Evolutionary conservation across 768 basidiomycete species (phyloP).

Genomic region (Sporobolomyces phaffii): DNA sequence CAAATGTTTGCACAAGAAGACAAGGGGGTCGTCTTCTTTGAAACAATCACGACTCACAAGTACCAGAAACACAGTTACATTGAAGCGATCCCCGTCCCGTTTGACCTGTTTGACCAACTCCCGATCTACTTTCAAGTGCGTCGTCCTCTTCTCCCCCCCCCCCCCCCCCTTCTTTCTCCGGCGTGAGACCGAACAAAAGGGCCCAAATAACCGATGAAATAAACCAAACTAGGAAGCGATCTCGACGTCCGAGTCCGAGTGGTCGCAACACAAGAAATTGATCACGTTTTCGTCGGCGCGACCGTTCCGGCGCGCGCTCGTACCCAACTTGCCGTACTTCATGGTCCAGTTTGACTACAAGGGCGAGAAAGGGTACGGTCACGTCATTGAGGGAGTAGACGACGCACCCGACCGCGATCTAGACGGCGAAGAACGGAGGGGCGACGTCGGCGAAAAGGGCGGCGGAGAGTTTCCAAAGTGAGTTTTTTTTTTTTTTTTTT

Average conservation of each 20-base stretch:
- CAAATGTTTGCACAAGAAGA: constrained; percentile 87
- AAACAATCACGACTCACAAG: constrained; percentile 80
- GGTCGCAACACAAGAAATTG: constrained; percentile 96
- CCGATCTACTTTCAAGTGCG: constrained; percentile 87
- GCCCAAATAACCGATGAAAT: too few relatives aligned
- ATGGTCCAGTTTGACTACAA: constrained; percentile 99
- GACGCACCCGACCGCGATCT: constrained; percentile 60
- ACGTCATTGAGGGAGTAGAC: constrained; percentile 87
- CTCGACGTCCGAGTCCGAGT: constrained; percentile 83
- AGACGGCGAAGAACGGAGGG: constrained; percentile 60
- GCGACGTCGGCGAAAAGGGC: constrained; percentile 65
- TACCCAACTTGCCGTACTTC: constrained; percentile 94
- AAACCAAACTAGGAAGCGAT: constrained; percentile 91
- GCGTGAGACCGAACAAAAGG: too few relatives aligned
- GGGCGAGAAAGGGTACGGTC: constrained; percentile 91
- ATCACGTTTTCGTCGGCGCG: constrained; percentile 87
- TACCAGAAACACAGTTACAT: constrained; percentile 86
- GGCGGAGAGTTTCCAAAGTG: constrained; percentile 85
- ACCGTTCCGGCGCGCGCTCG: constrained; percentile 90
- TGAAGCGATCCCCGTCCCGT: constrained; percentile 87
- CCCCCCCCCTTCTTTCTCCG: too few relatives aligned
- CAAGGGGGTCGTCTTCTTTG: constrained; percentile 90
- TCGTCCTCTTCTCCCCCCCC: neutral
- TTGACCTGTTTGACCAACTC: constrained; percentile 75
- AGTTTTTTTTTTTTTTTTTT: constrained; percentile 45